Conservation (phyloP, 805 yeast genomes). For the fission yeast (Schizosaccharomyces pombe) region DNA sequence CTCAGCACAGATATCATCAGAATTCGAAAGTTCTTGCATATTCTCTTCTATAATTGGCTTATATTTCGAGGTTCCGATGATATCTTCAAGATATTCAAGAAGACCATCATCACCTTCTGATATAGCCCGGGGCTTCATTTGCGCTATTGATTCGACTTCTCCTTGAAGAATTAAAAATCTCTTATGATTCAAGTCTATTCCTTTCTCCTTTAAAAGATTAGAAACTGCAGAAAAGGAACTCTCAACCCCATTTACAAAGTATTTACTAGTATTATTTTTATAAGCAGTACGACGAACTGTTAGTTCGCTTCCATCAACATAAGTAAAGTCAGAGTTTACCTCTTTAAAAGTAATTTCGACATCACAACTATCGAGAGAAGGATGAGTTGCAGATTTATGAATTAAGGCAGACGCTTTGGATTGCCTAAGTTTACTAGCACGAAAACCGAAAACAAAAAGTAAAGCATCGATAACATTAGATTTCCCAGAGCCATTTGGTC, state of each 20-base stretch:
- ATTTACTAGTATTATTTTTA: conserved; percentile 52
- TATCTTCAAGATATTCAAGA: conserved; percentile 83
- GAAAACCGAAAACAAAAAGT: conserved; percentile 86
- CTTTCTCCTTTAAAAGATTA: conserved; percentile 44
- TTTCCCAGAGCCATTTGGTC: conserved; percentile 96
- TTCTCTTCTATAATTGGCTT: conserved; percentile 51
- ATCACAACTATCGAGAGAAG: conserved; percentile 47
- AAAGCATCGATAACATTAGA: conserved; percentile 92
- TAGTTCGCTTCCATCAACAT: conserved; percentile 32
- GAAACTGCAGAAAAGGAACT: conserved; percentile 67
- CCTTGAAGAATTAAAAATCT: conserved; percentile 88
- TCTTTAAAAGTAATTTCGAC: conserved; percentile 77
- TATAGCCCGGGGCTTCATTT: conserved; percentile 95
- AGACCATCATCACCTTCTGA: conserved; percentile 79
- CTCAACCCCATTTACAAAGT: conserved; percentile 43
- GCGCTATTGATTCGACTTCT: conserved; percentile 94
- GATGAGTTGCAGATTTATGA: conserved; percentile 62
- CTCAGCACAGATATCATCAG: conserved; percentile 60
- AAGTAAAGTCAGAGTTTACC: conserved; percentile 21
- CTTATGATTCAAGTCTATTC: conserved; percentile 85
- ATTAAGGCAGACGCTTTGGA: conserved; percentile 78
- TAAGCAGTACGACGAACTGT: conserved; percentile 63
- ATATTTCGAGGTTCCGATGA: conserved; percentile 78
- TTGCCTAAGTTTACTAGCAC: conserved; percentile 93
- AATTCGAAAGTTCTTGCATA: conserved; percentile 35